Base-by-base conservation (phyloP, 768 basidiomycete genomes). In the Coprinopsis strossmayeri region DNA sequence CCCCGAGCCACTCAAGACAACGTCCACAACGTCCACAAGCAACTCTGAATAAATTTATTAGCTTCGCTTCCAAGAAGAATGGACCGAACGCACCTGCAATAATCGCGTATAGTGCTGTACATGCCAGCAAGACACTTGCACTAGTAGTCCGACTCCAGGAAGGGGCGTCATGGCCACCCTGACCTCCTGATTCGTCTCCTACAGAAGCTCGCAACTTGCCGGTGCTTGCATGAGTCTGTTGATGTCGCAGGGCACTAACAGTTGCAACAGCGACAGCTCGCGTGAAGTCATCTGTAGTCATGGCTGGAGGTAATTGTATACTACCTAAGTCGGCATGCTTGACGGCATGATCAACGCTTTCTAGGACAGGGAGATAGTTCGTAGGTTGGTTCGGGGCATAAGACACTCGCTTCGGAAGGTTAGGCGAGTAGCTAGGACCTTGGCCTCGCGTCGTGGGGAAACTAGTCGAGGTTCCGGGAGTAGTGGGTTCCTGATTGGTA, bases 221-320 rank as follows among this genome's bases (percentile, higher is more conserved):
- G 18, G 35, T 38, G 25, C 74, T 77, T 3, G 75, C 74, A 48
- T 73, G 71, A n/a, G 71, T 69, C 55, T 86, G 81, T 63, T 90
- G 85, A 59, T 93, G 90, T 43, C 90, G 73, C 50, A 97, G 66
- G 0, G 94, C 93, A 53, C 83, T 90, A 17, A 94, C 93, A 2
- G 94, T 96, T 5, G 92, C 92, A 12, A 90, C 91, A 10, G 94
- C 91, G 7, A 97, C 91, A 10, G 92, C 94, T 4, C 91, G 76
- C 9, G 92, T 91, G 57, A 96, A 91, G 54, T 95, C 93, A 52
- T 97, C 92, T 9, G 82, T 77, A 0, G 84, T 84, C 69, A 94
- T 68, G 24, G 73, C 76, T 48, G 77, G 71, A 2, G 89, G 84
- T 9, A 90, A 67, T 27, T 74, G 73, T 54, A 75, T 68, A 26